Base-by-base conservation (phyloP, 2,329 filamentous ascomycete species). In the Talaromyces sp. region DNA sequence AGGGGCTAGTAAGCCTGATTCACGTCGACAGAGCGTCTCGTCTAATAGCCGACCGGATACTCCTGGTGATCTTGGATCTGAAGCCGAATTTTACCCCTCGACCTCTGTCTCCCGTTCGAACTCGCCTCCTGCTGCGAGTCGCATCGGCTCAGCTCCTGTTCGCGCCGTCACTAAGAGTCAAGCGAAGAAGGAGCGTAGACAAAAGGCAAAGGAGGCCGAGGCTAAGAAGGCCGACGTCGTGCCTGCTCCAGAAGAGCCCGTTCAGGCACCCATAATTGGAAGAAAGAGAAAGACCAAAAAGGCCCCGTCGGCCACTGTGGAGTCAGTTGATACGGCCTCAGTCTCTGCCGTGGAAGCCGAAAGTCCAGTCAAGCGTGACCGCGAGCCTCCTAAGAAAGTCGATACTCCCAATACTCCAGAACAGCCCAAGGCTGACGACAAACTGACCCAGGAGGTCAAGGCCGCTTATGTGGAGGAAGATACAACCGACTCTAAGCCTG, bases 131-230 rank as follows among this genome's bases (percentile, higher is more conserved):
- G 74, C 74, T 11, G 74, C 75, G 20, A 74, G 74, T 45, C 80
- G 80, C 54, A 80, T 86, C 20, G 83, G 84, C 5, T 81, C 82
- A 39, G 84, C 83, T 2, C 83, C 83, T 9, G 77, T 85, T 4
- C 76, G 82, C 45, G 73, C 79, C 46, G 81, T 85, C 66, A 85
- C 82, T 5, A 86, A 86, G 69, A 85, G 77, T 49, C 83, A 86
- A 61, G 74, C 77, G 43, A 86, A 85, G 70, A 87, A 86, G 66
- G 81, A 84, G 52, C 70, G 80, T 48, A 68, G 74, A 52, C 77
- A 81, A 46, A 79, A 79, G 55, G 76, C 77, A 1, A 79, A 77
- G 59, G 72, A 77, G 36, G 70, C 70, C 1, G 76, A 78, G 52
- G 67, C 69, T 11, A 70, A 77, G 65, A 75, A 76, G 44, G 67